These are phyloP conservation scores for Pugionium dolabratum DNA, from an alignment of 345 rosid genomes.

Conservation along the genomic window DNA sequence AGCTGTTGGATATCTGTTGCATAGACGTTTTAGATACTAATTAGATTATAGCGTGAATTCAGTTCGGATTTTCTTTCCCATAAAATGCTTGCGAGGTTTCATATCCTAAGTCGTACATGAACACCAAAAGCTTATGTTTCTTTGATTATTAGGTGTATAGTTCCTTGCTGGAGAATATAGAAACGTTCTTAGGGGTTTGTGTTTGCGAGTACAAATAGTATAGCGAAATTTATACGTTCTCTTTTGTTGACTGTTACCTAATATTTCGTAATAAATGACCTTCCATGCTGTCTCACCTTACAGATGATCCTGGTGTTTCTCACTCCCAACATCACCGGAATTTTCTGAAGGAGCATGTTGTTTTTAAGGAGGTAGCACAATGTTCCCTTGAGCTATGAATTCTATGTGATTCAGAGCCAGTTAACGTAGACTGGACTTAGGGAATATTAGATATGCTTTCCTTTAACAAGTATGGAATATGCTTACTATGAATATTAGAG, in stretches of 20 bases:
- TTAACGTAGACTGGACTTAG: background rate
- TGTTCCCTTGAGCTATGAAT: background rate
- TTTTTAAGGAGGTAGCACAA: slow-evolving; percentile 84
- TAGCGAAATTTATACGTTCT: slow-evolving; percentile 4
- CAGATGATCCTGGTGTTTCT: slow-evolving; percentile 90
- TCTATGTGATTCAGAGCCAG: slow-evolving; percentile 17
- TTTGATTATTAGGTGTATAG: no score
- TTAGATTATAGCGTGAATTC: no score
- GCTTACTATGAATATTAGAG: slow-evolving; percentile 7
- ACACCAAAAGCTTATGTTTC: background rate
- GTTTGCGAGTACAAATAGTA: no score
- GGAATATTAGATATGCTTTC: background rate
- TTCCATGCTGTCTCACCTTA: slow-evolving; percentile 25
- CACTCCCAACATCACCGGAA: slow-evolving; percentile 78
- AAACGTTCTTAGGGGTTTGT: no score
- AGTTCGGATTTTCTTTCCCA: no score
- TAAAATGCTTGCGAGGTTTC: slow-evolving; percentile 22
- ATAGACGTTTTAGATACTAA: slow-evolving; percentile 5
- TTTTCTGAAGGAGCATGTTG: slow-evolving; percentile 87
- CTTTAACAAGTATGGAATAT: background rate
- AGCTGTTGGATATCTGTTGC: background rate
- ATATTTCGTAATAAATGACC: slow-evolving; percentile 20
- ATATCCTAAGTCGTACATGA: slow-evolving; percentile 20
- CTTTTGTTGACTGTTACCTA: slow-evolving; percentile 18
- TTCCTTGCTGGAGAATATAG: no score